Evolutionary conservation across 345 rosid genomes (phyloP), one percentile per base, ranked within the genome.

Genomic region (Triadica sebifera): DNA sequence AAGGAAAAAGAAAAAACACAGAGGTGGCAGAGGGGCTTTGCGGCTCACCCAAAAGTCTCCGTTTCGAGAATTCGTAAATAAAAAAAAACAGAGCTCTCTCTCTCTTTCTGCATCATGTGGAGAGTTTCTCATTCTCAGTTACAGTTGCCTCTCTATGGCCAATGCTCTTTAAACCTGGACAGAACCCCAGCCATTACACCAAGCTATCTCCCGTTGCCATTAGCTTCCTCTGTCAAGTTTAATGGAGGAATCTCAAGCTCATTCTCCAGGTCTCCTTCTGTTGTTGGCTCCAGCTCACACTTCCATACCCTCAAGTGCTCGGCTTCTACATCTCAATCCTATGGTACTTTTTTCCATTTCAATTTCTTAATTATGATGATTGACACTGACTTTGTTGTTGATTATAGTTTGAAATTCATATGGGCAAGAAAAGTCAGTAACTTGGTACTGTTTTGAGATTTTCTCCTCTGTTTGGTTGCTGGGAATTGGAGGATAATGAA

Each of bases 171-270:
- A 10, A 52, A 77, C 64, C 81, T 85, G 78, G 83, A 80, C 8
- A 73, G 51, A 80, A 74, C 88, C 86, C 81, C 91, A 78, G 82
- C 86, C 78, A 63, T 82, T 6, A 61, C 79, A 8, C 83, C 72
- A 24, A 79, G 62, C 37, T 87, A 16, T 3, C 72, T 59, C 4
- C 86, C 85, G 25, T 75, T 64, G 16, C 75, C 82, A 51, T 4
- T 74, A 12, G 5, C 80, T 24, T 39, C 71, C 46, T 74, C 87
- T 41, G 74, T 81, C 49, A 55, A 75, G 60, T 51, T 76, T 8
- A 77, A 74, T 34, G 41, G 63, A 62, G 84, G 84, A 76, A 39
- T 74, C 38, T 65, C 80, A 20, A 43, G 65, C 82, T 77, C 75
- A 63, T 62, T 41, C 63, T 76, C 85, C 4, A 79, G 68, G 29